These are phyloP conservation scores for Trametes polyzona DNA, from an alignment of 1,284 basidiomycete species.

Conservation along the genomic window DNA sequence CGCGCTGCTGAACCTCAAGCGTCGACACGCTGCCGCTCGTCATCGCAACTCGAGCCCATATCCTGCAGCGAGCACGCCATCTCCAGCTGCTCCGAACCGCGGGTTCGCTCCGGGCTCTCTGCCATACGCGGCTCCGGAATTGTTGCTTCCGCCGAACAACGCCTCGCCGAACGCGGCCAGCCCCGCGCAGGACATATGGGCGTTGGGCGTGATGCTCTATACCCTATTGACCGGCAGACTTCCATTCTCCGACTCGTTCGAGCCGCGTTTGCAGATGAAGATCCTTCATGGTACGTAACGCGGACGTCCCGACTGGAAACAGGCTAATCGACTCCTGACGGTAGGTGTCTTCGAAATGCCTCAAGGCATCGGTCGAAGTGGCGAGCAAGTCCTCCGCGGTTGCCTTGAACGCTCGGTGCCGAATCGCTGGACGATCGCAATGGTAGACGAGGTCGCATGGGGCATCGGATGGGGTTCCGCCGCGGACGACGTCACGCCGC, in stretches of 20 bases:
- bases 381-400: slow-evolving; percentile 73
- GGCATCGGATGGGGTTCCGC: slow-evolving; percentile 73
- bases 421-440: slow-evolving; percentile 74
- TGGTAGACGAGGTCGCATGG: slow-evolving; percentile 80
- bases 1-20: slow-evolving; percentile 41
- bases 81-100: slow-evolving; percentile 36
- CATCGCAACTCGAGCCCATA: slow-evolving; percentile 66
- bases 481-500: slow-evolving; percentile 44
- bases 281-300: slow-evolving; percentile 75
- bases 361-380: slow-evolving; percentile 64
- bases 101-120: slow-evolving; percentile 82
- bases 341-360: slow-evolving; percentile 66
- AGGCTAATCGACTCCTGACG: slow-evolving; percentile 18
- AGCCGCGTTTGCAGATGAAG: slow-evolving; percentile 89
- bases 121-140: slow-evolving; percentile 87
- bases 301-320: neutral
- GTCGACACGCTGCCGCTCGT: slow-evolving; percentile 43
- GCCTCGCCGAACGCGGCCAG: slow-evolving; percentile 42
- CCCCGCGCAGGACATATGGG: slow-evolving; percentile 93
- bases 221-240: slow-evolving; percentile 79
- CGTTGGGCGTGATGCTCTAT: slow-evolving; percentile 86
- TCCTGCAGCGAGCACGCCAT: slow-evolving; percentile 35
- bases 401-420: slow-evolving; percentile 68
- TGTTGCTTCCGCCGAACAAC: slow-evolving; percentile 51
- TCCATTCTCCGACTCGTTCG: slow-evolving; percentile 87